Percentiles rank a stretch among this genome's conserved stretches.
phyloP scores from a whole-genome alignment of 768 basidiomycete species.

The Pulveroboletus sp. region DNA sequence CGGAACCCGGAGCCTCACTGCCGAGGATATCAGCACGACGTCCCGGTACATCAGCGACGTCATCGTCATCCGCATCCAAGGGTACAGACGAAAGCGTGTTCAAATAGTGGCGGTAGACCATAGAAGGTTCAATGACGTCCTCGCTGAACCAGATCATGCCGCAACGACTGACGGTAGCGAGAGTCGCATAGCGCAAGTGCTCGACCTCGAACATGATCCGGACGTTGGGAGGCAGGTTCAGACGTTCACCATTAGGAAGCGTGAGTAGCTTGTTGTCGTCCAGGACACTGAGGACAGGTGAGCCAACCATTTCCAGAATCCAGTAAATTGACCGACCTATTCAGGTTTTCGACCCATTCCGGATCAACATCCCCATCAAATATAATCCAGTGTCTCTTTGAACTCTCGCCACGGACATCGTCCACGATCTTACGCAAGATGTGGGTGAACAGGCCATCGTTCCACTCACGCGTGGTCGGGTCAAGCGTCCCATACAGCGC shows the following conservation, averaged over 20 bases:
- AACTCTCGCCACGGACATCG: constrained; percentile 95
- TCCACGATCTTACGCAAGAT: constrained; percentile 97
- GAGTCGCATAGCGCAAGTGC: constrained; percentile 93
- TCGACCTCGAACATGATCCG: constrained; percentile 99
- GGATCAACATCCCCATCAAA: constrained; percentile 99
- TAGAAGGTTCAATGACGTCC: constrained; percentile 83
- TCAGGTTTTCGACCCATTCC: constrained; percentile 99
- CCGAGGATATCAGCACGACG: constrained; percentile 49
- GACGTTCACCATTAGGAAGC: constrained; percentile 94
- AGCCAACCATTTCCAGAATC: neutral
- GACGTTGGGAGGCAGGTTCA: constrained; percentile 94
- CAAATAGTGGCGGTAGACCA: constrained; percentile 91
- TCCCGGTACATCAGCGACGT: constrained; percentile 54
- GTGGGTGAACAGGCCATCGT: constrained; percentile 97
- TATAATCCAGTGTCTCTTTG: constrained; percentile 97
- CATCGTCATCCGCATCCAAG: constrained; percentile 89
- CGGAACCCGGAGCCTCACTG: constrained; percentile 49
- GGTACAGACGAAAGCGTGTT: constrained; percentile 67
- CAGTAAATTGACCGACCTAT: constrained; percentile 59
- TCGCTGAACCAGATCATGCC: constrained; percentile 99
- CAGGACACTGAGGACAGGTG: constrained; percentile 63
- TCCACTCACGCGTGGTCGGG: constrained; percentile 97
- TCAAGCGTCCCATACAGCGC: constrained; percentile 96
- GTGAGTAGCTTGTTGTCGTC: constrained; percentile 99
- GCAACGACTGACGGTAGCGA: constrained; percentile 98